phyloP scores from a whole-genome alignment of 1,139 yeast genomes.

The Saccharomyces hybrid region DNA sequence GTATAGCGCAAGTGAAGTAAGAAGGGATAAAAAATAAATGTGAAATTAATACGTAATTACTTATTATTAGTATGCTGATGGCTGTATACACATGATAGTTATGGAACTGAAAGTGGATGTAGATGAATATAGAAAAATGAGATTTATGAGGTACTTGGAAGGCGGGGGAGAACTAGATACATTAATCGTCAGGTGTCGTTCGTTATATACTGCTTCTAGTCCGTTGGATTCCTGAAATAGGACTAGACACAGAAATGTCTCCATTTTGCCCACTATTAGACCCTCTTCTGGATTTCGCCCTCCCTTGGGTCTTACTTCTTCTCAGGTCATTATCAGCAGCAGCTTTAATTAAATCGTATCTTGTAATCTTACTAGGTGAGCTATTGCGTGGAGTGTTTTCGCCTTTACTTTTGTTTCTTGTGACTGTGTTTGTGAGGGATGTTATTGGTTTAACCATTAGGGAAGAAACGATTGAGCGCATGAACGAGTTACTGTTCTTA shows the following conservation, averaged over 20 bases:
- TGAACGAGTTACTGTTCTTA: background rate
- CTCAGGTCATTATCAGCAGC: constrained; percentile 8
- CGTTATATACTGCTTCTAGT: background rate
- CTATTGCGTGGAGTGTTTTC: background rate
- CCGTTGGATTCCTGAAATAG: background rate
- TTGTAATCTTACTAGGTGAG: constrained; percentile 10
- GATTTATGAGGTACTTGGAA: background rate
- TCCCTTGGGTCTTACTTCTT: background rate
- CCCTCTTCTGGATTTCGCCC: background rate
- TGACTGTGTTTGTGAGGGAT: constrained; percentile 1
- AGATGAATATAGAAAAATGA: background rate
- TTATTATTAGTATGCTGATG: background rate
- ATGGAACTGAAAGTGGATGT: background rate
- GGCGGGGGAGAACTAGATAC: background rate
- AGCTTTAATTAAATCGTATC: constrained; percentile 14
- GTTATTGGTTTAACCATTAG: constrained; percentile 6
- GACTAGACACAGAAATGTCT: background rate
- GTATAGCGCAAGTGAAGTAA: background rate
- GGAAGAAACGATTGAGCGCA: background rate
- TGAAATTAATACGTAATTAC: background rate
- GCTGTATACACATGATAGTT: background rate
- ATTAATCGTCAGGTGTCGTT: background rate
- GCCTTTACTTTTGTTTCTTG: background rate
- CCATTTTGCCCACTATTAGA: background rate
- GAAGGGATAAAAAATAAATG: background rate